Evolutionary conservation across 805 yeast genomes (phyloP).

Genomic region (Jamesozyma piceae): DNA sequence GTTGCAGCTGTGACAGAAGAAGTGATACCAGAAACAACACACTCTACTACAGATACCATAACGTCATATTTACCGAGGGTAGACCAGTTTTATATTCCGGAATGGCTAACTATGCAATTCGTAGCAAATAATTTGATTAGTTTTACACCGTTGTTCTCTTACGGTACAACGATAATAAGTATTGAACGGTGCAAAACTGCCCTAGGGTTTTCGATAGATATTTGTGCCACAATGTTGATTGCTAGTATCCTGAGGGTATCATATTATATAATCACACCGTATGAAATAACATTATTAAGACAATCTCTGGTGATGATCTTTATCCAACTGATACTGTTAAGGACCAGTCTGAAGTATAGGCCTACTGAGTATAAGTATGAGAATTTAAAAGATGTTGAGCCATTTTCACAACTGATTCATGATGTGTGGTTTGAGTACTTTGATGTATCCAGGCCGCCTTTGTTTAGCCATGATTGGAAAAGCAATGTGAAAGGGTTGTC

Average conservation of each 20-base stretch:
- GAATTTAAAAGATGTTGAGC: conserved; percentile 30
- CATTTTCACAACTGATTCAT: conserved; percentile 22
- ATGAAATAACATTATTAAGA: conserved; percentile 65
- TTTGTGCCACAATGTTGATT: conserved; percentile 83
- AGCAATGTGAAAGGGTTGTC: conserved; percentile 16
- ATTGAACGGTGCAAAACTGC: conserved; percentile 57
- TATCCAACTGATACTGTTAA: conserved; percentile 59
- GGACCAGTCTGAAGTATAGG: conserved; percentile 52
- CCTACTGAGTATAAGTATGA: conserved; percentile 35
- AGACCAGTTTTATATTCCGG: conserved; percentile 39
- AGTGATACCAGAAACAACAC: background rate
- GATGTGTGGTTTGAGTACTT: conserved; percentile 30
- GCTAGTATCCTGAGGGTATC: conserved; percentile 65
- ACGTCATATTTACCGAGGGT: conserved; percentile 30
- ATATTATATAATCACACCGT: conserved; percentile 72
- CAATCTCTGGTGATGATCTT: conserved; percentile 82
- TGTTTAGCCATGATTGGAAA: conserved; percentile 26
- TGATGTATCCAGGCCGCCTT: conserved; percentile 9
- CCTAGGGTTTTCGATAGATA: conserved; percentile 80
- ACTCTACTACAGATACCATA: conserved; percentile 13
- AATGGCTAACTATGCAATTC: conserved; percentile 45
- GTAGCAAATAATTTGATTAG: conserved; percentile 58
- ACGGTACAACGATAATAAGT: conserved; percentile 70
- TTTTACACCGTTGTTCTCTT: conserved; percentile 77
- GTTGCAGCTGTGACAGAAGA: background rate